These are phyloP conservation scores for Parachaetomium inaequale DNA, from an alignment of 495 filamentous ascomycete species.

Conservation along the genomic window DNA sequence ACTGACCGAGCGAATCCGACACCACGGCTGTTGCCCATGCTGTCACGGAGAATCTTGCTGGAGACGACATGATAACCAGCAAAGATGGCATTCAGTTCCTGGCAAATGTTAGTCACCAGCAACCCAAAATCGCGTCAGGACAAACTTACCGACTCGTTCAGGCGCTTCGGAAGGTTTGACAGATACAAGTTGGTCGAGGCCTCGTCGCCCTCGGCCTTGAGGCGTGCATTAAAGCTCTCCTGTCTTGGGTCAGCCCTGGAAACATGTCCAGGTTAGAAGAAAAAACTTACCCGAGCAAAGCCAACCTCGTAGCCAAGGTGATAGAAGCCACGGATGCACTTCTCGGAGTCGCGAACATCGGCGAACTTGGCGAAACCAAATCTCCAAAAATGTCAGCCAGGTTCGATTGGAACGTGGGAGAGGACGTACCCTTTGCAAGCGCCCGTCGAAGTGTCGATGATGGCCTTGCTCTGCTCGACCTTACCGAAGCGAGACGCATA, in stretches of 20 bases:
- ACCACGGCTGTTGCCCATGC: constrained; percentile 85
- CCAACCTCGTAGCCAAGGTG: constrained; percentile 92
- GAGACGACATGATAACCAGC: constrained; percentile 79
- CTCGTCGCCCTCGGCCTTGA: constrained; percentile 86
- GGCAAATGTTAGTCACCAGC: constrained; percentile 17
- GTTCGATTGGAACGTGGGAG: background rate
- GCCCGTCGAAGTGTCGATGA: constrained; percentile 86
- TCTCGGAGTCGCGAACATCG: constrained; percentile 82
- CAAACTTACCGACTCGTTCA: constrained; percentile 74
- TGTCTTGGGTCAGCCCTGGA: constrained; percentile 33
- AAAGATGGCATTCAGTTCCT: constrained; percentile 78
- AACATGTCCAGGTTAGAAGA: background rate
- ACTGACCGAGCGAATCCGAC: constrained; percentile 93
- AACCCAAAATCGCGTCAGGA: background rate
- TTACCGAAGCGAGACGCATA: constrained; percentile 86
- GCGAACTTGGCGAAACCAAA: constrained; percentile 96
- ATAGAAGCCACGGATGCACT: constrained; percentile 94
- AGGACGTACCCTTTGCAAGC: constrained; percentile 84
- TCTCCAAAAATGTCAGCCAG: constrained; percentile 45
- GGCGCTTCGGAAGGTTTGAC: constrained; percentile 85
- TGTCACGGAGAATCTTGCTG: constrained; percentile 87
- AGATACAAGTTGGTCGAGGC: constrained; percentile 92
- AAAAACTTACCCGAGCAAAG: constrained; percentile 71
- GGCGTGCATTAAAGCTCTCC: constrained; percentile 94
- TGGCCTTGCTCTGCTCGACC: constrained; percentile 92